A percentile compares a stretch with the other conserved stretches of the same genome.
phyloP scores from a whole-genome alignment of 495 filamentous ascomycete species.

The Neurospora discreta region DNA sequence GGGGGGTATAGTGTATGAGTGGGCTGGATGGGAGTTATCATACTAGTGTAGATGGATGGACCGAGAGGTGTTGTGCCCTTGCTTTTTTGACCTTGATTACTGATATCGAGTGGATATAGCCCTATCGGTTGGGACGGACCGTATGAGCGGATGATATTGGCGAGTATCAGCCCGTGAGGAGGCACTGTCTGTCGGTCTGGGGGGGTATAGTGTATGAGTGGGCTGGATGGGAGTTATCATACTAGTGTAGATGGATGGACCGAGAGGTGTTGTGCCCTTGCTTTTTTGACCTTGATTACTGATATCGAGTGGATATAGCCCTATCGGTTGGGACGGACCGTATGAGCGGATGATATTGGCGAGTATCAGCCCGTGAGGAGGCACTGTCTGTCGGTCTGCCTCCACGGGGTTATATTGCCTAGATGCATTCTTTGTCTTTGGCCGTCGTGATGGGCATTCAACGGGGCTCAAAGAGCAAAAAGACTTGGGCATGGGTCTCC shows the following conservation, averaged over 20 bases:
- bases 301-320: slow-evolving; percentile 25
- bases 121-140: slow-evolving; percentile 35
- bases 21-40: slow-evolving; percentile 8
- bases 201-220: slow-evolving; percentile 14
- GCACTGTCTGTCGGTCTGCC: background rate
- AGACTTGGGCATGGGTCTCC: slow-evolving; percentile 6
- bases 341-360: slow-evolving; percentile 25
- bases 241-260: slow-evolving; percentile 1
- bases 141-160: slow-evolving; percentile 26
- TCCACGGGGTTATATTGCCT: slow-evolving; percentile 12
- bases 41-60: slow-evolving; percentile 2
- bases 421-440: slow-evolving; percentile 6
- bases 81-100: slow-evolving; percentile 7
- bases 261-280: background rate
- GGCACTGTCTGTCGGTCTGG: background rate
- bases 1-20: slow-evolving; percentile 14
- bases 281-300: slow-evolving; percentile 7
- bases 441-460: background rate
- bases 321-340: slow-evolving; percentile 35
- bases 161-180: slow-evolving; percentile 8
- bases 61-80: background rate
- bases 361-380: slow-evolving; percentile 7
- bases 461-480: slow-evolving; percentile 4
- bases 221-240: slow-evolving; percentile 8
- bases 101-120: slow-evolving; percentile 24